Base-by-base conservation (phyloP, 805 yeast species). In the Starmerella geochares region DNA sequence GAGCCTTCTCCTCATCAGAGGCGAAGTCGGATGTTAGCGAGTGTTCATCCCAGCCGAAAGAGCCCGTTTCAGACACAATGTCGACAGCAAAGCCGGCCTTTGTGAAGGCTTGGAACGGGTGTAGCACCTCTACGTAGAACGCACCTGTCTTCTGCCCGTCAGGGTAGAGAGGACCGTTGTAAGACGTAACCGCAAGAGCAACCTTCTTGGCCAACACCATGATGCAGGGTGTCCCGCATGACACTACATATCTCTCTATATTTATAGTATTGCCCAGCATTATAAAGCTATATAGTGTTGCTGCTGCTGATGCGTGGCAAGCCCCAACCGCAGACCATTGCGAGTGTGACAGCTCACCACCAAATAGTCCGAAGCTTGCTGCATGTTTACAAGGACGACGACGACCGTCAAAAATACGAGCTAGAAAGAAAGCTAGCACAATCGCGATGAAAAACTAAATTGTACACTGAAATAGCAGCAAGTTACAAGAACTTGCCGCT, bases 101-200 rank as follows among this genome's bases (percentile, higher is more conserved):
- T 23, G 52, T 63, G 63, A 76, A 77, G 5, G 62, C 71, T 46
- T 72, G 61, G 63, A 64, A 79, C 40, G 85, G 83, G 58, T 81
- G 82, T 33, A 71, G 60, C 13, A 78, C 84, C 64, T 80, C 85
- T 17, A 71, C 64, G 57, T 71, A 71, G 66, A 70, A 81, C 24
- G 78, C 66, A 33, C 86, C 86, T n/a, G 84, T 77, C 53, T 74
- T 75, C 47, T 67, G 53, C 32, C 83, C 83, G 56, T 79, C 80
- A 1, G 65, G 67, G 63, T 79, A 79, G 68, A 80, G 78, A 13
- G 60, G 64, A 19, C 57, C 60, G 41, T 56, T 7, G 47, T 57
- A 57, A 13, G 55, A 49, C 24, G 60, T 56, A 24, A 58, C 55
- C 11, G 56, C 60, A 7, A 58, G 36, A 2, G 54, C 56, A 10